phyloP scores from a whole-genome alignment of 208 protist genomes.

The Leishmania aethiopica region DNA sequence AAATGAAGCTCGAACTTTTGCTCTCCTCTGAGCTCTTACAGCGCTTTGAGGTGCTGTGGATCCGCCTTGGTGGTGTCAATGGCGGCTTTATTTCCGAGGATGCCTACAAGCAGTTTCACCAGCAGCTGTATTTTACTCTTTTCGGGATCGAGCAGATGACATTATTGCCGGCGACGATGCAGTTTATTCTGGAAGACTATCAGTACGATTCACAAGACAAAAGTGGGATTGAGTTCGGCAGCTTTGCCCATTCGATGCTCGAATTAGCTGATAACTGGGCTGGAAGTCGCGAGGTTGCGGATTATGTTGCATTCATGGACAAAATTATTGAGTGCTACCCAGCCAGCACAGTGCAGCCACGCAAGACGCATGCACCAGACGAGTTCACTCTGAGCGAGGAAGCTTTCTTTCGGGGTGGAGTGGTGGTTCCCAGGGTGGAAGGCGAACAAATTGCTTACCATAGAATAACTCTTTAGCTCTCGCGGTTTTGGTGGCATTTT shows the following conservation, averaged over 20 bases:
- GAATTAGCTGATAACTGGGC: slow-evolving; percentile 86
- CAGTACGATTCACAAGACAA: slow-evolving; percentile 49
- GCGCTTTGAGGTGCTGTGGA: slow-evolving; percentile 60
- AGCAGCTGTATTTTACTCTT: slow-evolving; percentile 57
- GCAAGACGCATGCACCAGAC: neutral
- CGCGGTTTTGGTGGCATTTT: slow-evolving; percentile 9
- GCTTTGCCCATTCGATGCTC: slow-evolving; percentile 69
- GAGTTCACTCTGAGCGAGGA: slow-evolving; percentile 28
- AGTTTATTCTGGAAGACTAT: slow-evolving; percentile 59
- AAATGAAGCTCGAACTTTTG: slow-evolving; percentile 46
- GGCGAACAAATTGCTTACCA: neutral
- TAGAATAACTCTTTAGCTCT: slow-evolving; percentile 6
- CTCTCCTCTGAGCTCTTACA: slow-evolving; percentile 42
- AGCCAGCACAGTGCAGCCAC: neutral
- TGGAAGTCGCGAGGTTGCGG: slow-evolving; percentile 27
- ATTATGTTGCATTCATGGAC: slow-evolving; percentile 41
- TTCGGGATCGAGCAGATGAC: slow-evolving; percentile 55
- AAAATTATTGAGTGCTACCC: slow-evolving; percentile 17
- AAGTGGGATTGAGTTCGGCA: slow-evolving; percentile 51
- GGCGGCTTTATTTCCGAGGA: slow-evolving; percentile 44
- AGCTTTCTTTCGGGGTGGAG: slow-evolving; percentile 33
- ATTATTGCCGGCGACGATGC: slow-evolving; percentile 45
- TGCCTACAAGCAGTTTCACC: slow-evolving; percentile 65
- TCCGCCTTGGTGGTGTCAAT: slow-evolving; percentile 29
- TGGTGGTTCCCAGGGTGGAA: slow-evolving; percentile 5